A percentile compares a stretch with the other conserved stretches of the same genome.
phyloP scores from a whole-genome alignment of 768 basidiomycete genomes.

The Galerina marginata region DNA sequence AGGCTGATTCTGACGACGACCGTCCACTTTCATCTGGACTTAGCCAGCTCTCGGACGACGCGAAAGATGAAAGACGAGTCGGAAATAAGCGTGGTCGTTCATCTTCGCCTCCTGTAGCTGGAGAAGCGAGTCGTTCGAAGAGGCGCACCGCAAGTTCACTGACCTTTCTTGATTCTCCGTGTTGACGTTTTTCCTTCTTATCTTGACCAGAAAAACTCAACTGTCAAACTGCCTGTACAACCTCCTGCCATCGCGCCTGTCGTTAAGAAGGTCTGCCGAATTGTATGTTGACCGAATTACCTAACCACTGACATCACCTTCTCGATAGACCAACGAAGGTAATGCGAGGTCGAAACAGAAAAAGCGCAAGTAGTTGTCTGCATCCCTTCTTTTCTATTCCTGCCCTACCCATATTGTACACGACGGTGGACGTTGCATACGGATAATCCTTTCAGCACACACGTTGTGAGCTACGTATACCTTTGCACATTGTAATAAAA shows the following conservation, averaged over 20 bases:
- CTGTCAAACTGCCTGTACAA: too few relatives aligned
- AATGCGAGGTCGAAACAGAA: constrained; percentile 16
- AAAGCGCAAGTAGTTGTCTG: constrained; percentile 16
- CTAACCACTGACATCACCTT: too few relatives aligned
- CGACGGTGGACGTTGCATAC: too few relatives aligned
- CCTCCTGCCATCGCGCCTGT: background rate
- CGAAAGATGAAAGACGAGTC: background rate
- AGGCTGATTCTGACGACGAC: constrained; percentile 30
- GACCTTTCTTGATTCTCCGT: background rate
- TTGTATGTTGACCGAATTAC: too few relatives aligned
- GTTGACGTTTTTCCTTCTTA: background rate
- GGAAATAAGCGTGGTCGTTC: constrained; percentile 24
- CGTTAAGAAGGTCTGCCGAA: background rate
- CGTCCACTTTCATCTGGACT: constrained; percentile 27
- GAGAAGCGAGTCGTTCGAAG: constrained; percentile 13
- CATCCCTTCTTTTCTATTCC: background rate
- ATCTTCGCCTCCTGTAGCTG: constrained; percentile 11
- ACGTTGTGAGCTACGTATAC: too few relatives aligned
- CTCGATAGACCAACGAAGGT: too few relatives aligned
- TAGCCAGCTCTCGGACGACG: constrained; percentile 12
- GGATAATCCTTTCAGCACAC: too few relatives aligned
- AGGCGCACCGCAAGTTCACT: constrained; percentile 15
- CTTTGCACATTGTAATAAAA: too few relatives aligned
- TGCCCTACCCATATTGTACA: background rate
- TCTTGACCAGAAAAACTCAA: background rate